Evolutionary conservation across 2,329 filamentous ascomycete genomes (phyloP), one percentile per base, ranked within the genome.

Genomic region (Talaromyces sp.): DNA sequence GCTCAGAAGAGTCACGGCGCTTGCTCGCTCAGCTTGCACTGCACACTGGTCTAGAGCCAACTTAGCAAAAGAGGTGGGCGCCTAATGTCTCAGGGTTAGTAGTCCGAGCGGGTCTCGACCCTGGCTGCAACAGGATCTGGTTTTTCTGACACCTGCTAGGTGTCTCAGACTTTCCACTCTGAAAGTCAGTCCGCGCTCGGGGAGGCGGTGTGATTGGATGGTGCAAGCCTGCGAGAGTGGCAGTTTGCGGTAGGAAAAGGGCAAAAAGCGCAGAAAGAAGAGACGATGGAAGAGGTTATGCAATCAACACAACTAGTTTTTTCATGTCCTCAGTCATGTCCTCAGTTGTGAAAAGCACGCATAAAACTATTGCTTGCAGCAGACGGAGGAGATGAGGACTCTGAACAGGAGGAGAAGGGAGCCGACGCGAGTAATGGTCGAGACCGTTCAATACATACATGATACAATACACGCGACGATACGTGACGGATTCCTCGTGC

Each of bases 51-150:
- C 50, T 21, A 31, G 39, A 46, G 31, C 19, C 25, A 46, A 46
- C 31, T 22, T 37, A 52, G 33, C 33, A 22, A 39, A 37, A 52
- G 43, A 21, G 28, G 54, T 40, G 54, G 54, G 54, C 54, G 54
- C 54, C 54, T 56, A 48, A 31, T 56, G 54, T 56, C 54, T 56
- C 54, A 56, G 43, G 54, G 52, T 54, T 31, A 45, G 37, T 45
- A 54, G 39, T 54, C 40, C 8, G 52, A 45, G 54, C 54, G 54
- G 54, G 54, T 56, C 54, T 56, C 43, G 54, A 35, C 53, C 35
- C 53, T 43, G 52, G 45, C 45, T 48, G 45, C n/a, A 13, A 48
- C 45, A 48, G n/a, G 45, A 48, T 35, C 19, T 9, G 28, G 13
- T 13, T 33, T 53, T 43, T 43, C 19, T 53, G 50, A 53, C 50